Evolutionary conservation across 345 rosid genomes (phyloP), one percentile per base, ranked within the genome.

Genomic region (Odontarrhena argentea): DNA sequence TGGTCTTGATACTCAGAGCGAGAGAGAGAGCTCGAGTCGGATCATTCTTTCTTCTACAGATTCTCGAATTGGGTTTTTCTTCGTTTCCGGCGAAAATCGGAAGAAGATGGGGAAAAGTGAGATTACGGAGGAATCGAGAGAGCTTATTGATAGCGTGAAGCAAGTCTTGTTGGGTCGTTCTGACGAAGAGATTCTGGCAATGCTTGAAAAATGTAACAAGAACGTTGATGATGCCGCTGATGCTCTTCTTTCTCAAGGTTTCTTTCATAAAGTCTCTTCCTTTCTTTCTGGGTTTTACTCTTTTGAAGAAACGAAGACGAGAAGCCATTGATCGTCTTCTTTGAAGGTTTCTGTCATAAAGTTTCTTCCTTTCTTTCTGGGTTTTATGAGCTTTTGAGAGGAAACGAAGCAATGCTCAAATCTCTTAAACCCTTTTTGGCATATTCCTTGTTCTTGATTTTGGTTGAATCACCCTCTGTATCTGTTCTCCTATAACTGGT

Each of bases 171-270:
- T 83, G 42, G 74, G 79, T 89, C 75, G 80, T 55, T 69, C 92
- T 0, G 94, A 93, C 18, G 40, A 68, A 58, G 97, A 90, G 92
- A 93, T 90, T 92, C 84, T 90, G 64, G 80, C 81, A 26, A 82
- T 74, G 76, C 96, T 93, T 61, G 74, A 80, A 74, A 86, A 86
- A 34, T 90, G 94, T 77, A 77, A 77, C 56, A 86, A 85, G 96
- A 85, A 90, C 83, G 76, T 85, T 45, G 68, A 82, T 78, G 93
- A 86, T 70, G 85, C 94, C 52, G 81, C 84, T 67, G 76, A 59
- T 75, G 92, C 89, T 74, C 95, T 88, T 62, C 91, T 86, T 70
- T 24, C 83, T 65, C 98, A 86, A 93, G 97, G 98, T 93, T 55
- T 41, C 7, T 13, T 35, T 35, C 5, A 6, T n/a, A 14, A 28